Percentiles rank a stretch among this genome's conserved stretches.
Evolutionary conservation across 2,329 filamentous ascomycete genomes (phyloP).

Genomic region (Annulohypoxylon truncatum): DNA sequence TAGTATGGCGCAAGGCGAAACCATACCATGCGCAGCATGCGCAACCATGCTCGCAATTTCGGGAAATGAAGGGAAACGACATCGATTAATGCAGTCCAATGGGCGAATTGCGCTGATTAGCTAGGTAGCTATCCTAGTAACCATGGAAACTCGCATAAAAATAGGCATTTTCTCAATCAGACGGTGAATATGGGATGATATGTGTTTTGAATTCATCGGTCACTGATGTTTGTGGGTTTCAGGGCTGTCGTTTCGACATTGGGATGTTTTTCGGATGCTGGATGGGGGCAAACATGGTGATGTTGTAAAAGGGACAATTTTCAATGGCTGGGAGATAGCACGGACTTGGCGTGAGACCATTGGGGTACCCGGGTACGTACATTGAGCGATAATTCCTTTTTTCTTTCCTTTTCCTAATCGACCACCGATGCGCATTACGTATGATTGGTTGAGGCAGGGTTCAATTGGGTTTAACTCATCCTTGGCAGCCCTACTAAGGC

Average conservation of each 20-base stretch:
- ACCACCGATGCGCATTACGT: conserved; percentile 2
- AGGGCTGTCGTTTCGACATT: not conserved
- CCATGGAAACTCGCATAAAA: not conserved
- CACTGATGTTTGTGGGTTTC: conserved; percentile 11
- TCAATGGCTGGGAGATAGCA: conserved; percentile 15
- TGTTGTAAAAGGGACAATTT: not conserved
- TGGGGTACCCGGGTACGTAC: conserved; percentile 6
- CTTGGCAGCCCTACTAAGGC: conserved; percentile 7
- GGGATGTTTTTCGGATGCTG: not conserved
- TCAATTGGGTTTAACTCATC: not conserved
- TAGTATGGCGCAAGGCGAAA: conserved; percentile 15
- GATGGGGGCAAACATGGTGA: conserved; percentile 12
- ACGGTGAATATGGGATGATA: not conserved
- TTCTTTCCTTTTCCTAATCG: conserved; percentile 9
- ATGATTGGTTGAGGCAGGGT: conserved; percentile 17
- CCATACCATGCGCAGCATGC: conserved; percentile 3
- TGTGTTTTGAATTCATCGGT: not conserved
- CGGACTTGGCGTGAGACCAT: conserved; percentile 15
- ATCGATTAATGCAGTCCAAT: conserved; percentile 28
- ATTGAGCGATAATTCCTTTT: conserved; percentile 7
- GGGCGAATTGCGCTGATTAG: not conserved
- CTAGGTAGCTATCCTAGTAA: not conserved
- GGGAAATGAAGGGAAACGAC: conserved; percentile 30
- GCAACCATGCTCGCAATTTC: conserved; percentile 27
- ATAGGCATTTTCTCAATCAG: not conserved